Evolutionary conservation across 139 green algal genomes (phyloP).

Genomic region (Astrephomene gubernaculifera): DNA sequence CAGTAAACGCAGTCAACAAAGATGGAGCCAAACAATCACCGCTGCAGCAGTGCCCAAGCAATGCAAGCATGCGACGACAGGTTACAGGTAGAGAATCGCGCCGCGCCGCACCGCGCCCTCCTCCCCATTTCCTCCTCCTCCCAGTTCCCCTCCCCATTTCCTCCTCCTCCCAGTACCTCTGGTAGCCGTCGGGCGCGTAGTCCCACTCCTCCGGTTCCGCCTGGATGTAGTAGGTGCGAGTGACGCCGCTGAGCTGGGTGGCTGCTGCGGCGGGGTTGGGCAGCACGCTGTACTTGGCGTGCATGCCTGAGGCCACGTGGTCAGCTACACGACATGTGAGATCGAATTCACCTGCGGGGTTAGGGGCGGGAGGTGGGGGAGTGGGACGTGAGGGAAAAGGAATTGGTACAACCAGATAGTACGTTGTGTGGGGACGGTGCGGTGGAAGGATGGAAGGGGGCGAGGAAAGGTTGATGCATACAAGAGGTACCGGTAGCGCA

Average conservation of each 20-base stretch:
- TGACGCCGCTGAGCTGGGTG: neutral
- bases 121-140: neutral
- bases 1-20: too few relatives aligned
- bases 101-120: too few relatives aligned
- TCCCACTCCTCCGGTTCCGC: conserved; percentile 66
- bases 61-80: too few relatives aligned
- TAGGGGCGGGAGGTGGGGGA: neutral
- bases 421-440: too few relatives aligned
- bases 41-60: too few relatives aligned
- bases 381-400: neutral
- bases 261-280: neutral
- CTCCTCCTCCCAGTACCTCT: neutral
- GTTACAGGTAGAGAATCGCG: too few relatives aligned
- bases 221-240: conserved; percentile 55
- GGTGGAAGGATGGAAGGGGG: too few relatives aligned
- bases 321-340: conserved; percentile 79
- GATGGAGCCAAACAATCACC: too few relatives aligned
- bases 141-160: neutral
- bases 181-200: conserved; percentile 56
- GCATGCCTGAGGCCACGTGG: conserved; percentile 76
- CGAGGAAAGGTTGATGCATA: too few relatives aligned
- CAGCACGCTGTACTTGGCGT: conserved; percentile 37
- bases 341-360: conserved; percentile 15
- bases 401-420: too few relatives aligned
- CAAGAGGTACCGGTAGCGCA: too few relatives aligned